Evolutionary conservation across 2,329 filamentous ascomycete genomes (phyloP).

Genomic region (Monilinia fructigena): DNA sequence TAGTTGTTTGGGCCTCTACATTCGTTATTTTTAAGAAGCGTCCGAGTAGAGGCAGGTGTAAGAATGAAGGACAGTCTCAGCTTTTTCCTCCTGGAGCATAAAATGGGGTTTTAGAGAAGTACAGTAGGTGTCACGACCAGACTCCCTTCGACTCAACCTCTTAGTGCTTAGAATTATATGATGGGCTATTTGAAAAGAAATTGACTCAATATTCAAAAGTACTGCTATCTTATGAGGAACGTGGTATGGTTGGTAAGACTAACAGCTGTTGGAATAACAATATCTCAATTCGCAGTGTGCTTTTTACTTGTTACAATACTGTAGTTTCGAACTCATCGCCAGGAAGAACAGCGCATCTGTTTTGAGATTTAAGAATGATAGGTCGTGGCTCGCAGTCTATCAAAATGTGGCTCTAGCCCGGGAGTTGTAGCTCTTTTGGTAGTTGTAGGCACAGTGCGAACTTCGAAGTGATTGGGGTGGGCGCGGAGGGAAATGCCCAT

Average conservation of each 20-base stretch:
- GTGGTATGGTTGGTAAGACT: no score
- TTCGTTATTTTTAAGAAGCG: conserved; percentile 28
- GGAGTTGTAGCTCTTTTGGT: neutral
- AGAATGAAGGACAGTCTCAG: conserved; percentile 30
- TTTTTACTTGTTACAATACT: neutral
- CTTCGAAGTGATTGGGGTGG: neutral
- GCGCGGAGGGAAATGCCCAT: neutral
- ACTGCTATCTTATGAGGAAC: no score
- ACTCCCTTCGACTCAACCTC: neutral
- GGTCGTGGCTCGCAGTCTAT: neutral
- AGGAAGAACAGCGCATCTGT: neutral
- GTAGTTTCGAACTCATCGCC: neutral
- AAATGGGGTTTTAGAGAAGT: conserved; percentile 3
- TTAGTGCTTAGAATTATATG: no score
- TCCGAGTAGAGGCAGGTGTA: conserved; percentile 27
- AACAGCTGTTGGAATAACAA: no score
- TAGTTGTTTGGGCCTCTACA: conserved; percentile 9
- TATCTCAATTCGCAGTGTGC: neutral
- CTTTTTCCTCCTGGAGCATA: conserved; percentile 26
- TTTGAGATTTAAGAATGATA: neutral
- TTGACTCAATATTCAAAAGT: no score
- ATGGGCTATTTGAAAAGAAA: no score
- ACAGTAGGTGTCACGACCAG: neutral
- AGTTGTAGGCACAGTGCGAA: neutral
- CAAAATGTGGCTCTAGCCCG: neutral